Conservation (phyloP, 306 rosid species). For the Corylus heterophylla region DNA sequence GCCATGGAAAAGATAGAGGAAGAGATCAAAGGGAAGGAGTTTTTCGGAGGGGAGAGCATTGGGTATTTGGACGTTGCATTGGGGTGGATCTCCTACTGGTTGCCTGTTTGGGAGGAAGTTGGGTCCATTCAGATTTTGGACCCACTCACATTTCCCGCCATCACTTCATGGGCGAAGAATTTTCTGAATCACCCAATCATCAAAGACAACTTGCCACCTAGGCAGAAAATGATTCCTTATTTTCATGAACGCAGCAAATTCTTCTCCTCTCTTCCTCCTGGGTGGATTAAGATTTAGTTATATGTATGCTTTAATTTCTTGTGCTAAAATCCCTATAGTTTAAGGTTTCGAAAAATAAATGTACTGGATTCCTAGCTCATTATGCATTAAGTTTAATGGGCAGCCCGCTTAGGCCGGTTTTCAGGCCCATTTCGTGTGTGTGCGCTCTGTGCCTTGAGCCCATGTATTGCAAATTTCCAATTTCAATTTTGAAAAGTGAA, state of each 20-base stretch:
- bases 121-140: conserved; percentile 39
- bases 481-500: too few relatives aligned
- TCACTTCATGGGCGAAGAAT: conserved; percentile 36
- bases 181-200: conserved; percentile 39
- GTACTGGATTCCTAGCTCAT: too few relatives aligned
- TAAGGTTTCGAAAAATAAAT: too few relatives aligned
- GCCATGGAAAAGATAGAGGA: conserved; percentile 44
- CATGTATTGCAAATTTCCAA: too few relatives aligned
- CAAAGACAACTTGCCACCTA: conserved; percentile 44
- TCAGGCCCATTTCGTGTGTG: too few relatives aligned
- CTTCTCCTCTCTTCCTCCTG: neutral
- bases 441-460: too few relatives aligned
- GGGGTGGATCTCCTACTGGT: conserved; percentile 57
- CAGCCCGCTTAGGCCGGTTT: too few relatives aligned
- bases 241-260: neutral
- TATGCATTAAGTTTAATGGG: too few relatives aligned
- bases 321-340: neutral
- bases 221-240: conserved; percentile 40
- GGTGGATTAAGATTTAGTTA: neutral
- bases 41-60: conserved; percentile 49
- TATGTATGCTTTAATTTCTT: neutral
- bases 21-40: conserved; percentile 41
- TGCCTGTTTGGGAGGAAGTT: conserved; percentile 53
- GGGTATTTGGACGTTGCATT: conserved; percentile 57
- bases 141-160: conserved; percentile 37